phyloP scores from a whole-genome alignment of 805 yeast species.

The Zygosaccharomyces siamensis region DNA sequence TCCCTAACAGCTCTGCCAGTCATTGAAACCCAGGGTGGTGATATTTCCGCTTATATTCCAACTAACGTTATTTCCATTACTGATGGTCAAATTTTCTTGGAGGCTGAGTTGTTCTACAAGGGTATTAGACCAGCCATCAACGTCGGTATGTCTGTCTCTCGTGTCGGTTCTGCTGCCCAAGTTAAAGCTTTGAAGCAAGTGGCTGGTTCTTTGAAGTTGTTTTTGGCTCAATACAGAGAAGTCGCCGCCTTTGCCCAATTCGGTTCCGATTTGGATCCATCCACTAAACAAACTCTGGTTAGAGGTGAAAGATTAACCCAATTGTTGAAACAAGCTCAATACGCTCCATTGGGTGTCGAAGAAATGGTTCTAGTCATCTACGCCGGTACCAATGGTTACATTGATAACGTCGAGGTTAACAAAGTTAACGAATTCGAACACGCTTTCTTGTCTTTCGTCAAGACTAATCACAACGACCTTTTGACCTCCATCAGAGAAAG shows the following conservation, averaged over 20 bases:
- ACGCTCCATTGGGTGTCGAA: constrained; percentile 94
- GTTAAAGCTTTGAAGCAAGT: constrained; percentile 99
- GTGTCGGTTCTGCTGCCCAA: constrained; percentile 99
- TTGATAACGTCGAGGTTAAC: constrained; percentile 78
- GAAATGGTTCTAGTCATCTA: constrained; percentile 97
- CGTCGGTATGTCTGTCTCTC: constrained; percentile 99
- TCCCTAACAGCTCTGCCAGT: constrained; percentile 94
- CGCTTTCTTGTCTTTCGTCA: constrained; percentile 86
- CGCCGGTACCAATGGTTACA: constrained; percentile 99
- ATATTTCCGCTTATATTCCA: constrained; percentile 96
- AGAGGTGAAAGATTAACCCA: constrained; percentile 99
- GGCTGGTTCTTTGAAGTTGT: constrained; percentile 99
- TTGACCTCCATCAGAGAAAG: constrained; percentile 76
- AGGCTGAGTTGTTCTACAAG: constrained; percentile 99
- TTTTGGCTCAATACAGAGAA: constrained; percentile 99
- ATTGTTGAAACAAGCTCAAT: constrained; percentile 96
- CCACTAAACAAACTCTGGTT: constrained; percentile 96
- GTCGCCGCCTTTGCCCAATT: constrained; percentile 99
- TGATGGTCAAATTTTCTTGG: constrained; percentile 97
- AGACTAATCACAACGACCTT: constrained; percentile 82
- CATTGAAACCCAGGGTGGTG: constrained; percentile 99
- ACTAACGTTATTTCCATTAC: constrained; percentile 97
- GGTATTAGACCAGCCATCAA: constrained; percentile 99
- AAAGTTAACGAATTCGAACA: constrained; percentile 89
- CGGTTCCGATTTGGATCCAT: constrained; percentile 99